phyloP scores from a whole-genome alignment of 2,329 filamentous ascomycete genomes.

The Penicillium sp. region DNA sequence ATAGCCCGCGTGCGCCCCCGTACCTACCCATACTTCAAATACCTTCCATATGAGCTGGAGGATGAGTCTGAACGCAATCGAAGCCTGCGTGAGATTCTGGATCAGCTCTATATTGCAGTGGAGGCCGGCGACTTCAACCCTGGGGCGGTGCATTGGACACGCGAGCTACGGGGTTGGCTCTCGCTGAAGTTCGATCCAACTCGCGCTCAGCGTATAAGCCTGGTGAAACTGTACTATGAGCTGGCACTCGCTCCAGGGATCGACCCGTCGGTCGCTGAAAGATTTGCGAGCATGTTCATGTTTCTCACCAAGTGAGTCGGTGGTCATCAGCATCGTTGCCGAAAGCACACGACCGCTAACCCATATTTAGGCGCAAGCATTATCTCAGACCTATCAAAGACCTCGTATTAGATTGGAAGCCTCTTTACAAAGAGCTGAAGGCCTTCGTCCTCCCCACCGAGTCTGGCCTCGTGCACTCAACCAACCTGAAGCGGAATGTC shows the following conservation, averaged over 20 bases:
- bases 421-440: conserved; percentile 89
- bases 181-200: conserved; percentile 96
- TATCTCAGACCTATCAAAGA: conserved; percentile 89
- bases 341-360: conserved; percentile 19
- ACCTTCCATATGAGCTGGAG: conserved; percentile 86
- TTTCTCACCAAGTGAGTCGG: conserved; percentile 78
- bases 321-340: neutral
- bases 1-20: conserved; percentile 71
- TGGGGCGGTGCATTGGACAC: conserved; percentile 92
- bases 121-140: conserved; percentile 91
- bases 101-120: conserved; percentile 87
- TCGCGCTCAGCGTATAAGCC: conserved; percentile 72
- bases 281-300: conserved; percentile 96
- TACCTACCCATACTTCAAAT: conserved; percentile 87
- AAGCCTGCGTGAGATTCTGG: conserved; percentile 81
- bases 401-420: conserved; percentile 86
- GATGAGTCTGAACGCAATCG: conserved; percentile 71
- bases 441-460: conserved; percentile 83
- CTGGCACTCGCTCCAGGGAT: conserved; percentile 85
- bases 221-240: conserved; percentile 92
- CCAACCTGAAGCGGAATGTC: conserved; percentile 62
- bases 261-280: conserved; percentile 74
- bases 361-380: conserved; percentile 71
- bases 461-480: conserved; percentile 60
- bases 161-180: conserved; percentile 92